Evolutionary conservation across 2,329 filamentous ascomycete genomes (phyloP).

Genomic region (Ophiostoma montium): DNA sequence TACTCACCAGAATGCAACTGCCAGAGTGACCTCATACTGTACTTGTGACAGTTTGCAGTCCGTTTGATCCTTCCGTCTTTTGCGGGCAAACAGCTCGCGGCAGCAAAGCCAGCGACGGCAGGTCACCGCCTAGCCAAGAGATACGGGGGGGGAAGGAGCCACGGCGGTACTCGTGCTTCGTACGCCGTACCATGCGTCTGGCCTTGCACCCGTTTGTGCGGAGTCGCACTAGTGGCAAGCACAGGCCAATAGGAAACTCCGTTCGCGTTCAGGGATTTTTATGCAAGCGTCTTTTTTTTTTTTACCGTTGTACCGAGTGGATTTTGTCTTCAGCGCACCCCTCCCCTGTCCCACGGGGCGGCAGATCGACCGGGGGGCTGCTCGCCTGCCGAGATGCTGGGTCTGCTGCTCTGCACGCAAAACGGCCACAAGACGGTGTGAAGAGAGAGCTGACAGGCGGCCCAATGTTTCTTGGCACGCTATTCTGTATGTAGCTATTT

Average conservation of each 20-base stretch:
- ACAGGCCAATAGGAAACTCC: neutral
- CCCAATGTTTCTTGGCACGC: too few species aligned
- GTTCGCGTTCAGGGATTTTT: neutral
- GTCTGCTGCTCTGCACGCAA: neutral
- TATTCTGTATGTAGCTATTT: too few species aligned
- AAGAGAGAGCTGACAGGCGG: too few species aligned
- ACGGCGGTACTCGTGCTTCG: too few species aligned
- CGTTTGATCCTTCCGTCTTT: neutral
- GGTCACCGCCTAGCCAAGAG: too few species aligned
- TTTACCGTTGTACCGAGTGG: neutral
- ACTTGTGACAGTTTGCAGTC: too few species aligned
- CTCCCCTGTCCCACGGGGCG: constrained; percentile 10
- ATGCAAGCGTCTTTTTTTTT: neutral
- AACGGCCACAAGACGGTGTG: neutral
- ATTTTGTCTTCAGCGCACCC: neutral
- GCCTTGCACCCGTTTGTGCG: neutral
- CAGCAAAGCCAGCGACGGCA: too few species aligned
- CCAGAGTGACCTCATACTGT: too few species aligned
- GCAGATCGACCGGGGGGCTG: constrained; percentile 14
- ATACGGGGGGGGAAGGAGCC: too few species aligned
- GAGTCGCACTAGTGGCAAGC: neutral
- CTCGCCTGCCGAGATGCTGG: constrained; percentile 11
- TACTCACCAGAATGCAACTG: too few species aligned
- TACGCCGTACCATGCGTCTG: too few species aligned
- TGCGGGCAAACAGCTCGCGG: too few species aligned